Evolutionary conservation across 2,329 filamentous ascomycete species (phyloP).

Genomic region (Neofusicoccum sp.): DNA sequence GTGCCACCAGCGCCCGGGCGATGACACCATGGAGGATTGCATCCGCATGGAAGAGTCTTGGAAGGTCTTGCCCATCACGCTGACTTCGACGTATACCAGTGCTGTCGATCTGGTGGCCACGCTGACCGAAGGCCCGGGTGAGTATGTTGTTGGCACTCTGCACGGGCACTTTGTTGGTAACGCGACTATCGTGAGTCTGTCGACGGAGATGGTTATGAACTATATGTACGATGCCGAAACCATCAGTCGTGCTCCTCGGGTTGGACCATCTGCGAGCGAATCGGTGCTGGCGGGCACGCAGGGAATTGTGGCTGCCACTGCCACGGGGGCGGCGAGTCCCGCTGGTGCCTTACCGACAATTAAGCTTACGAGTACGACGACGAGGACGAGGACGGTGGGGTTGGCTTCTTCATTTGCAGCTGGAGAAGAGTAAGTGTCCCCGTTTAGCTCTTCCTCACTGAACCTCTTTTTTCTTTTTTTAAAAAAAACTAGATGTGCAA

Average conservation of each 20-base stretch:
- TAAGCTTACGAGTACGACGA: constrained; percentile 5
- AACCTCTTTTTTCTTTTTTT: neutral
- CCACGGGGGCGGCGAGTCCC: neutral
- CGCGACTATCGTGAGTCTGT: constrained; percentile 42
- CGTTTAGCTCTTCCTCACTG: neutral
- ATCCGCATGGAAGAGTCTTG: constrained; percentile 46
- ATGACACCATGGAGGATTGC: constrained; percentile 42
- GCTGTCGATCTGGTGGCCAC: constrained; percentile 45
- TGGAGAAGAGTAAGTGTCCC: neutral
- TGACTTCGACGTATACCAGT: constrained; percentile 38
- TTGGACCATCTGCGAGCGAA: neutral
- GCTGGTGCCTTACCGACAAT: neutral
- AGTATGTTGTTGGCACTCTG: constrained; percentile 43
- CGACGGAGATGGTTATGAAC: constrained; percentile 41
- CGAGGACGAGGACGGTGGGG: constrained; percentile 10
- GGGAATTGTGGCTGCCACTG: neutral
- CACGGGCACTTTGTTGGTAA: constrained; percentile 42
- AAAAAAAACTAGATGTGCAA: neutral
- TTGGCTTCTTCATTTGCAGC: neutral
- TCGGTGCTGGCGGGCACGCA: neutral
- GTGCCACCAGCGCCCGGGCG: constrained; percentile 37
- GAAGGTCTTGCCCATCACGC: constrained; percentile 43
- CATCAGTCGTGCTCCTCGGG: constrained; percentile 26
- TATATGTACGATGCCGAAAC: constrained; percentile 41
- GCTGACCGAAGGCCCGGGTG: constrained; percentile 34